Base-by-base conservation (phyloP, 139 green algal species). In the Mychonastes homosphaera region DNA sequence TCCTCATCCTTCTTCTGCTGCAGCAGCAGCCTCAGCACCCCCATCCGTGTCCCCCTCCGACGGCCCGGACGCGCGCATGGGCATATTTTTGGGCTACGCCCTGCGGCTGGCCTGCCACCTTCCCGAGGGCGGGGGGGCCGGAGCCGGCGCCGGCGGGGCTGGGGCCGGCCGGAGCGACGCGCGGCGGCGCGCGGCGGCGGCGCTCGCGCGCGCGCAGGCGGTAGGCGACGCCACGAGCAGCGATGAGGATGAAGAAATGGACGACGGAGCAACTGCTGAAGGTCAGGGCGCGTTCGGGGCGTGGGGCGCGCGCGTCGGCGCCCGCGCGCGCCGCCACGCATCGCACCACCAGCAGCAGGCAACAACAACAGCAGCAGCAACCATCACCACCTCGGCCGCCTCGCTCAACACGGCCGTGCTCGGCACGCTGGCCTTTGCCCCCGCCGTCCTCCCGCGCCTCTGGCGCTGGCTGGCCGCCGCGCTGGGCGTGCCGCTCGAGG, bases 371-470 rank as follows among this genome's bases (percentile, higher is more conserved):
- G 28, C 45, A 27, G 33, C n/a, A 63, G 13, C 44, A 55, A 16
- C n/a, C 12, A 29, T 46, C n/a, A 62, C 34, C 33, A 29, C 48
- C 27, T 5, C 23, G 47, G 18, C 6, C 18, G 47, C 7, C 8
- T 36, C 26, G 18, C 49, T 28, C 27, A 24, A 18, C 5, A 19
- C 23, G 1, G 54, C 44, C 3, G 33, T 83, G 58, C 71, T 86
- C 26, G 83, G 72, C 51, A 65, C 80, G 3, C 63, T 87, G 43
- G 72, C 79, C 6, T 84, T 86, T 52, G 67, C 56, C 10, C 68
- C 60, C 27, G 26, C 9, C 9, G 10, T 71, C 16, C 48, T 77
- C 41, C 63, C 62, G 4, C 36, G 29, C 29, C 55, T 79, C 40
- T 78, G 67, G 70, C 56, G 44, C 45, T 85, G 75, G 78, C 70